phyloP scores from a whole-genome alignment of 1,284 basidiomycete species.

The Ganoderma sinense region DNA sequence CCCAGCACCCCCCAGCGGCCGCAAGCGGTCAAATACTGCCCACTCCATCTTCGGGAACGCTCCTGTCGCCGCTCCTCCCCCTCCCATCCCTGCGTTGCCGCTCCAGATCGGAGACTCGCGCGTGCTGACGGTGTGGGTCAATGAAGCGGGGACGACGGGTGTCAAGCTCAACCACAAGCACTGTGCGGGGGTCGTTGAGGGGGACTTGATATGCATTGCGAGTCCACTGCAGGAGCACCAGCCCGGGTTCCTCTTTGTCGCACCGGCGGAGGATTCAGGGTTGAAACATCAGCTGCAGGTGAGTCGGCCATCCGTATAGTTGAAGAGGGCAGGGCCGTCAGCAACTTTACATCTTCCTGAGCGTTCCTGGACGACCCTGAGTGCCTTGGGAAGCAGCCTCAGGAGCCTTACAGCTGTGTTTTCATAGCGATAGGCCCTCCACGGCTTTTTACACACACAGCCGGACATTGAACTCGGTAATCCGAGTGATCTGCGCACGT shows the following conservation, averaged over 20 bases:
- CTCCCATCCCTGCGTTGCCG: conserved; percentile 44
- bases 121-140: conserved; percentile 74
- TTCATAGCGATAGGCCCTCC: too few relatives aligned
- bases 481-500: too few relatives aligned
- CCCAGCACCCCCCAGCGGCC: conserved; percentile 53
- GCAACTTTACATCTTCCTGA: too few relatives aligned
- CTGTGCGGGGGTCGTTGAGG: conserved; percentile 79
- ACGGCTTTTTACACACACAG: too few relatives aligned
- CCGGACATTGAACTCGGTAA: too few relatives aligned
- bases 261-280: conserved; percentile 66
- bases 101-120: conserved; percentile 68
- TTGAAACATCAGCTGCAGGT: conserved; percentile 74
- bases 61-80: conserved; percentile 28
- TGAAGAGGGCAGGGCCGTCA: too few relatives aligned
- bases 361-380: too few relatives aligned
- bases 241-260: conserved; percentile 70
- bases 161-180: conserved; percentile 74
- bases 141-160: conserved; percentile 61
- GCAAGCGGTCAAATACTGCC: conserved; percentile 75
- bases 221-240: conserved; percentile 50
- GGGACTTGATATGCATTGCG: conserved; percentile 71
- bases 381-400: too few relatives aligned
- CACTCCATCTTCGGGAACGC: conserved; percentile 62
- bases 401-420: too few relatives aligned
- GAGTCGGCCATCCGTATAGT: not conserved